Base-by-base conservation (phyloP, 495 filamentous ascomycete species). In the Parachaetomium inaequale region DNA sequence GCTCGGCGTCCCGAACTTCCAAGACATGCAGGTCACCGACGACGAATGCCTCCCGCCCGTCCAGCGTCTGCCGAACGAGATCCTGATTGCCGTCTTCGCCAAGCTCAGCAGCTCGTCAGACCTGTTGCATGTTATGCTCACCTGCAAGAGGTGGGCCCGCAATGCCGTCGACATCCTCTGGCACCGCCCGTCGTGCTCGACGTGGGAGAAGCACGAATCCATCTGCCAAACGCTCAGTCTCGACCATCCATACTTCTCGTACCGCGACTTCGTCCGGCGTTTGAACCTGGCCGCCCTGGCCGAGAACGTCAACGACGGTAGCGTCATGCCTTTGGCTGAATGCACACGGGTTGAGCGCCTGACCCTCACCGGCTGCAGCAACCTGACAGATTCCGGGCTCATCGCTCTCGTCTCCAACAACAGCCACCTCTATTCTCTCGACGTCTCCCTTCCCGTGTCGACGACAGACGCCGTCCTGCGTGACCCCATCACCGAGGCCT, bases 261-360 rank as follows among this genome's bases (percentile, higher is more conserved):
- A 98, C 68, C 83, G 87, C 61, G 85, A 92, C 51, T 87, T 98
- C 54, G 88, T 98, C 71, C 91, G 90, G 77, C 81, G 94, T 52
- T 79, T 99, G 32, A 99, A 99, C 71, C 78, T 99, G 38, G 90
- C 92, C 2, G 83, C 85, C 21, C 76, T 99, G 58, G 85, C 85
- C 36, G 80, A 81, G 36, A 76, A 87, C 51, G 87, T 97, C 74
- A 96, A 87, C 74, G 92, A 99, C 76, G 92, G 93, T 42, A 96
- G 90, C 43, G 86, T 98, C 54, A 77, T 85, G 57, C 89, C 92
- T 19, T 87, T 99, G 64, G 76, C 84, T 11, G 82, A 84, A 36
- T 99, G 95, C 82, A 95, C 91, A 65, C 85, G 94, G 23, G 84
- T 99, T 56, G 95, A 99, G 75, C 88, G 95, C 36, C 76, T 99